These are phyloP conservation scores for Bombardia bombarda DNA, from an alignment of 495 filamentous ascomycete genomes.

Conservation along the genomic window DNA sequence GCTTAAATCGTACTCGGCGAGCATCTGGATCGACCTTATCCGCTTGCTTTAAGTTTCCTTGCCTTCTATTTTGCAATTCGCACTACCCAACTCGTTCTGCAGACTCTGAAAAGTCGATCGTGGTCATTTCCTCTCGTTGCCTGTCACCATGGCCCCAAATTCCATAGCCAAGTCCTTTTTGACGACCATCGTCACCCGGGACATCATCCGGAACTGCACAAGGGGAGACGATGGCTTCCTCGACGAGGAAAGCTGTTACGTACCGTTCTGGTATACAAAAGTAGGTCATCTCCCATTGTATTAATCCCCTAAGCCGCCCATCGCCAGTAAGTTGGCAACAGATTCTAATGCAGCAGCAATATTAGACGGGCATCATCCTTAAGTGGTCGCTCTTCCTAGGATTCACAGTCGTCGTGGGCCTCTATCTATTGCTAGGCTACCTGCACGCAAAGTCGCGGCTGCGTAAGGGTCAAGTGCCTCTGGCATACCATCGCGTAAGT, in stretches of 20 bases:
- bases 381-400: conserved; percentile 63
- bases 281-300: conserved; percentile 20
- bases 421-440: conserved; percentile 51
- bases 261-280: conserved; percentile 40
- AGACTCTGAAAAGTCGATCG: too few relatives aligned
- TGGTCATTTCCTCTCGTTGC: not conserved
- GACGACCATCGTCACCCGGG: conserved; percentile 4
- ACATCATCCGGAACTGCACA: conserved; percentile 9
- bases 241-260: conserved; percentile 26
- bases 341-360: conserved; percentile 1
- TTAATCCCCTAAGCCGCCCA: too few relatives aligned
- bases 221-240: conserved; percentile 19
- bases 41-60: too few relatives aligned
- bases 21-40: too few relatives aligned
- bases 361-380: conserved; percentile 50
- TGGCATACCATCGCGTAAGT: conserved; percentile 61
- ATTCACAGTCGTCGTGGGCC: conserved; percentile 39
- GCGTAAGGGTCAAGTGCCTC: conserved; percentile 48
- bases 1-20: too few relatives aligned
- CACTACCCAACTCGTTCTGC: too few relatives aligned
- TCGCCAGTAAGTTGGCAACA: too few relatives aligned
- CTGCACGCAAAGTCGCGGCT: conserved; percentile 62
- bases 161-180: not conserved
- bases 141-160: conserved; percentile 3
- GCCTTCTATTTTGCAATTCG: too few relatives aligned